Conservation (phyloP, 2,329 filamentous ascomycete genomes). For the Stachybotrys chlorohalonatus region DNA sequence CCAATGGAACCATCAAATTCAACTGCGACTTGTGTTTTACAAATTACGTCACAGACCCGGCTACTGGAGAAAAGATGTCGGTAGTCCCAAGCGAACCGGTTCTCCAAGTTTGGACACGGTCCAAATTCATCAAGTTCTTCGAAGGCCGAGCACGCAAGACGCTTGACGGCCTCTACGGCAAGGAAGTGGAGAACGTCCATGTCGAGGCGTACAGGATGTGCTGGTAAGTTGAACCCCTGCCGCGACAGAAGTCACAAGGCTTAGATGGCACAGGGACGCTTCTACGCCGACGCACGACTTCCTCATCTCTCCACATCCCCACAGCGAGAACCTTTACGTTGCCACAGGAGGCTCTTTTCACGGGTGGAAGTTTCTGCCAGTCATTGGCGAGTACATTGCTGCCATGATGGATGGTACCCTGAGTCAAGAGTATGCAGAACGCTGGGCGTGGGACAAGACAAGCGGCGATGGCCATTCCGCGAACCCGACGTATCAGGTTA, state of each 20-base stretch:
- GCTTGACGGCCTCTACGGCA: slow-evolving; percentile 31
- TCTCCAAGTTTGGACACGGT: slow-evolving; percentile 33
- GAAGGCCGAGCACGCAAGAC: slow-evolving; percentile 31
- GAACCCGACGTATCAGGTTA: slow-evolving; percentile 31
- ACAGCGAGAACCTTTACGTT: slow-evolving; percentile 44
- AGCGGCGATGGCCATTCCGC: slow-evolving; percentile 29
- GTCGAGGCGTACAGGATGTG: slow-evolving; percentile 36
- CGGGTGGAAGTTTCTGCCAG: slow-evolving; percentile 56
- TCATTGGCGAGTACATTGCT: slow-evolving; percentile 49
- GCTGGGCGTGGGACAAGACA: slow-evolving; percentile 38
- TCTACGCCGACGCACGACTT: slow-evolving; percentile 55
- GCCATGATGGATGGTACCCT: slow-evolving; percentile 36
- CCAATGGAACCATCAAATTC: slow-evolving; percentile 47
- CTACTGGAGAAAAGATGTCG: slow-evolving; percentile 42
- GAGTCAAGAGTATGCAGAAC: slow-evolving; percentile 23
- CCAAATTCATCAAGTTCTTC: slow-evolving; percentile 29
- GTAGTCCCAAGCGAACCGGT: slow-evolving; percentile 32
- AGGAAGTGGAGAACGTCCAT: slow-evolving; percentile 24
- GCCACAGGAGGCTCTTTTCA: slow-evolving; percentile 57
- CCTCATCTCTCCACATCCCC: slow-evolving; percentile 43
- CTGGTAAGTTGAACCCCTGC: slow-evolving; percentile 24
- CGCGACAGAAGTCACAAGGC: neutral
- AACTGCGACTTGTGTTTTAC: slow-evolving; percentile 51
- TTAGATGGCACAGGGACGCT: slow-evolving; percentile 40
- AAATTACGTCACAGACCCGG: slow-evolving; percentile 37